Evolutionary conservation across 371 early-diverging fungal species (phyloP).

Genomic region (Saksenaea vasiformis): DNA sequence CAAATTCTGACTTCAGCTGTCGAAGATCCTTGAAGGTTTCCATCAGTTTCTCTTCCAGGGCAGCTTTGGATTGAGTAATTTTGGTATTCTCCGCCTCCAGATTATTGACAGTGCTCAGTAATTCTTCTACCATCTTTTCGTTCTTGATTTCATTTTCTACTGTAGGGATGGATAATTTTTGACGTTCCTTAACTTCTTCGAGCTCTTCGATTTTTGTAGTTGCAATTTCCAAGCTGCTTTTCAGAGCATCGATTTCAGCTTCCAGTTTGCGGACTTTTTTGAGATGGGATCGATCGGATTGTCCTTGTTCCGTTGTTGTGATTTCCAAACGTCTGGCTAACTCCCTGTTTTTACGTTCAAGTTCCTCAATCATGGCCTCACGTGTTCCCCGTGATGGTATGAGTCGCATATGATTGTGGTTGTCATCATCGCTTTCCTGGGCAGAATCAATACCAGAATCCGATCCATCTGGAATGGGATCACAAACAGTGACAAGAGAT

Average conservation of each 20-base stretch:
- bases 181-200: slow-evolving; percentile 14
- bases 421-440: slow-evolving; percentile 8
- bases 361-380: slow-evolving; percentile 27
- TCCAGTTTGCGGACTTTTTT: slow-evolving; percentile 20
- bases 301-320: slow-evolving; percentile 9
- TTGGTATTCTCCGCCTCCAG: slow-evolving; percentile 33
- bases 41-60: slow-evolving; percentile 28
- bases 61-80: slow-evolving; percentile 32
- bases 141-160: slow-evolving; percentile 5
- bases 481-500: slow-evolving; percentile 14
- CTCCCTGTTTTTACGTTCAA: slow-evolving; percentile 25
- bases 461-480: neutral
- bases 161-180: neutral
- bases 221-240: slow-evolving; percentile 22
- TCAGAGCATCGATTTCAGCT: slow-evolving; percentile 19
- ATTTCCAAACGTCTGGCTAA: slow-evolving; percentile 18
- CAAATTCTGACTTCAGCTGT: slow-evolving; percentile 21
- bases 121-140: neutral
- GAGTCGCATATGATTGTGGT: slow-evolving; percentile 12
- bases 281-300: slow-evolving; percentile 12
- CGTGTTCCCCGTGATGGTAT: slow-evolving; percentile 16
- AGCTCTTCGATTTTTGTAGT: slow-evolving; percentile 26
- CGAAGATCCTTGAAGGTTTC: slow-evolving; percentile 23
- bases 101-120: slow-evolving; percentile 9
- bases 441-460: slow-evolving; percentile 1